These are phyloP conservation scores for Suillus lakei DNA, from an alignment of 768 basidiomycete species.

Conservation along the genomic window DNA sequence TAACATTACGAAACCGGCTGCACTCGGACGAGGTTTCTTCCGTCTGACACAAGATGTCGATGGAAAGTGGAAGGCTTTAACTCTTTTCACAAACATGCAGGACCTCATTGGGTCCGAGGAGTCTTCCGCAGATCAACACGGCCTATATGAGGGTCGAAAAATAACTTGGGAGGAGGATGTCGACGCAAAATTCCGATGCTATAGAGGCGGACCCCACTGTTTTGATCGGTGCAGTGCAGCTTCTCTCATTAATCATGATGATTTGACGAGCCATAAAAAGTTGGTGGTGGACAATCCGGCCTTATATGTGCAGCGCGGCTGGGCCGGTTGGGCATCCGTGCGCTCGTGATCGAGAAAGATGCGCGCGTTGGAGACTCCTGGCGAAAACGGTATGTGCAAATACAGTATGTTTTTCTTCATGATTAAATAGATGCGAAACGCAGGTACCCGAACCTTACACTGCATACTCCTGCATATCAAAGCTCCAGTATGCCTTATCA, in stretches of 20 bases:
- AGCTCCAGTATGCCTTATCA: slow-evolving; percentile 42
- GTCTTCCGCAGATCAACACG: slow-evolving; percentile 35
- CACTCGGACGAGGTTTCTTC: slow-evolving; percentile 25
- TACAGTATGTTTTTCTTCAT: slow-evolving; percentile 48
- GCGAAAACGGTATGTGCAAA: slow-evolving; percentile 53
- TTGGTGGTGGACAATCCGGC: slow-evolving; percentile 67
- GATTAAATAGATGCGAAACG: slow-evolving; percentile 17
- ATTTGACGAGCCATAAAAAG: slow-evolving; percentile 29
- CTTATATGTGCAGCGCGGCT: slow-evolving; percentile 61
- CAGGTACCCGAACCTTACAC: slow-evolving; percentile 5
- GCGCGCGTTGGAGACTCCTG: slow-evolving; percentile 52
- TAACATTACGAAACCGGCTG: slow-evolving; percentile 77
- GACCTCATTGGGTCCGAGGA: slow-evolving; percentile 55
- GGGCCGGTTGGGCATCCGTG: slow-evolving; percentile 52
- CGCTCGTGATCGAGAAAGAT: slow-evolving; percentile 57
- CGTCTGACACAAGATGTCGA: slow-evolving; percentile 26
- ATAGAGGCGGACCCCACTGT: slow-evolving; percentile 30
- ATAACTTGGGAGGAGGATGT: slow-evolving; percentile 1
- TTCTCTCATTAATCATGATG: background rate
- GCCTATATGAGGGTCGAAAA: background rate
- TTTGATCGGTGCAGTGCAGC: slow-evolving; percentile 39
- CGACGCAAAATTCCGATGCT: background rate
- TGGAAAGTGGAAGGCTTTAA: slow-evolving; percentile 61
- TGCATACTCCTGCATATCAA: slow-evolving; percentile 56
- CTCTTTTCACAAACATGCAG: slow-evolving; percentile 60